These are phyloP conservation scores for Lycium ferocissimum DNA, from an alignment of 257 asterid species.

Conservation along the genomic window DNA sequence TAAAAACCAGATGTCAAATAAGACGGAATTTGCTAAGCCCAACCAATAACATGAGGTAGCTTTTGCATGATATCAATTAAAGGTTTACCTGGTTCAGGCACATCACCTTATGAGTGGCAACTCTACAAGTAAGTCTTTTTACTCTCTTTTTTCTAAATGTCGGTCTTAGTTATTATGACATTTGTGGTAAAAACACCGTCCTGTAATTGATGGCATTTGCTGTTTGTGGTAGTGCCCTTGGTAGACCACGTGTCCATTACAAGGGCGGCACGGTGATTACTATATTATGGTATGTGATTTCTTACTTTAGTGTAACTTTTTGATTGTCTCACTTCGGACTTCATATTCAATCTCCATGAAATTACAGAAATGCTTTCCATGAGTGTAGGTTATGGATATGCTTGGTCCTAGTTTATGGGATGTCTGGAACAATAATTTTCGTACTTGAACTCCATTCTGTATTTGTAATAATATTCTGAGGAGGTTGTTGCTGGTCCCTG, in stretches of 20 bases:
- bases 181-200: slow-evolving; percentile 13
- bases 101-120: slow-evolving; percentile 77
- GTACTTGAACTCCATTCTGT: too few relatives aligned
- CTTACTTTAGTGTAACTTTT: too few relatives aligned
- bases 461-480: slow-evolving; percentile 39
- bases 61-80: neutral
- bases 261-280: too few relatives aligned
- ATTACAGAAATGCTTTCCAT: neutral
- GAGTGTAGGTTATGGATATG: too few relatives aligned
- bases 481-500: too few relatives aligned
- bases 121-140: slow-evolving; percentile 59
- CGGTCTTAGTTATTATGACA: neutral
- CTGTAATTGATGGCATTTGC: slow-evolving; percentile 19
- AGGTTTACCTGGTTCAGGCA: neutral
- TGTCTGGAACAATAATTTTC: too few relatives aligned
- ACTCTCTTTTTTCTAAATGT: neutral
- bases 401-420: too few relatives aligned
- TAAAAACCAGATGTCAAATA: neutral
- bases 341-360: neutral
- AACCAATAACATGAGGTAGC: neutral
- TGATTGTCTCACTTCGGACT: too few relatives aligned
- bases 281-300: too few relatives aligned
- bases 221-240: slow-evolving; percentile 34
- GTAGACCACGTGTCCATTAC: too few relatives aligned
- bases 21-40: neutral